Base-by-base conservation (phyloP, 1,139 yeast genomes). In the Saccharomycopsis hybrid region DNA sequence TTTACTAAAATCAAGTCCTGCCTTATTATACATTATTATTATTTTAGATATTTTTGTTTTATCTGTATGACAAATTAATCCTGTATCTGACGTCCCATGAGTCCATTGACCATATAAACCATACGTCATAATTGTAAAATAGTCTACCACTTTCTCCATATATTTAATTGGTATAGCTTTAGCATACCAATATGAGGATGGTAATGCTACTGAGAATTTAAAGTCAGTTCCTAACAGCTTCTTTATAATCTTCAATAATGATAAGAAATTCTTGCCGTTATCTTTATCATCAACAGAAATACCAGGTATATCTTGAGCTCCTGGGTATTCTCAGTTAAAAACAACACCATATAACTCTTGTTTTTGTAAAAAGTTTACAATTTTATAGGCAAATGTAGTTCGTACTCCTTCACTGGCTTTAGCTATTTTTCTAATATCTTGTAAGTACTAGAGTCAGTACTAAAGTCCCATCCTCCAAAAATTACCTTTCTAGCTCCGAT, bases 401-500 rank as follows among this genome's bases (percentile, higher is more conserved):
- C 27, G 36, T 4, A 7, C 8, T 27, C 13, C 31, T 18, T 44
- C 37, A 27, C 24, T n/a, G 3, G 46, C 46, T 30, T 18, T 33
- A 31, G 37, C 48, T 38, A 40, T 31, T 3, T 33, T 40, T 46
- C 43, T 27, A 39, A 46, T 11, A 46, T 46, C 11, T 8, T 9
- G 13, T 33, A 39, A 27, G 44, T 46, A 2, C 29, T 5, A 13
- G 44, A 28, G 27, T 27, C 40, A 25, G 39, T 41, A 40, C 48
- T 44, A 18, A 44, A 44, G 30, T 44, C 47, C 29, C 32, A 44
- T 27, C 47, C 47, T n/a, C 47, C 47, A 38, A 44, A 40, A 31
- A 44, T 38, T n/a, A n/a, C n/a, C n/a, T n/a, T n/a, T n/a, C n/a
- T n/a, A n/a, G n/a, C n/a, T n/a, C n/a, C n/a, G n/a, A 3, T 38